Percentiles rank a stretch among this genome's conserved stretches.
These are phyloP conservation scores for Afroboletus lepidellus DNA, from an alignment of 1,284 basidiomycete genomes.

Conservation along the genomic window DNA sequence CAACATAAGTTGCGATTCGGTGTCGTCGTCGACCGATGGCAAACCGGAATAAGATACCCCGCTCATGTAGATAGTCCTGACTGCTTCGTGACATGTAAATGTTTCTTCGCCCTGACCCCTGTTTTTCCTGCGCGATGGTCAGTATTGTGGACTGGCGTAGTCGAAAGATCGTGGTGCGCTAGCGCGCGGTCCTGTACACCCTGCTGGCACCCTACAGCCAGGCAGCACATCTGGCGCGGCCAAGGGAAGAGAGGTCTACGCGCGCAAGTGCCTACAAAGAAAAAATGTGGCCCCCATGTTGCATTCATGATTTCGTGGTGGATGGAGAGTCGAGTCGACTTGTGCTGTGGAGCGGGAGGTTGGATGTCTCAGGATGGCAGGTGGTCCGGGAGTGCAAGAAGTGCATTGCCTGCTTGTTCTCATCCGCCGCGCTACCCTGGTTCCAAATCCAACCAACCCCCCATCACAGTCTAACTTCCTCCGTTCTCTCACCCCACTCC, in stretches of 20 bases:
- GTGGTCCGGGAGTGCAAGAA: constrained; percentile 17
- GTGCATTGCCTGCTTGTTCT: constrained; percentile 22
- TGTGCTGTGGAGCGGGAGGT: neutral
- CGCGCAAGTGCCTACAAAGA: neutral
- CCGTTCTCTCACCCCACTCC: constrained; percentile 1
- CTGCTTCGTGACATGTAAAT: neutral
- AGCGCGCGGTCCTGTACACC: neutral
- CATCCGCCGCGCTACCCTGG: constrained; percentile 28
- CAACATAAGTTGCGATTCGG: constrained; percentile 9
- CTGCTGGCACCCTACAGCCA: neutral
- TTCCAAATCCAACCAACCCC: constrained; percentile 13
- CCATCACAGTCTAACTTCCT: constrained; percentile 15
- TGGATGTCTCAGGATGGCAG: constrained; percentile 25
- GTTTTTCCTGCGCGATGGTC: neutral
- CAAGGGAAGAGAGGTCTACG: neutral
- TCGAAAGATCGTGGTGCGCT: neutral
- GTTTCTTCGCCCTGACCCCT: neutral
- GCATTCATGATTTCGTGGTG: neutral
- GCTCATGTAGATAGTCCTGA: neutral
- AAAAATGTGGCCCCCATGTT: neutral
- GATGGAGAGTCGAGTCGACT: neutral
- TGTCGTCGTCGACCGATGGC: neutral
- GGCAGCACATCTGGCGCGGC: neutral
- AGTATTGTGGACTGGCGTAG: neutral
- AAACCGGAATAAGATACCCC: constrained; percentile 8